Evolutionary conservation across 352 stramenopile genomes (phyloP).

Genomic region (Halophytophthora polymorphica): DNA sequence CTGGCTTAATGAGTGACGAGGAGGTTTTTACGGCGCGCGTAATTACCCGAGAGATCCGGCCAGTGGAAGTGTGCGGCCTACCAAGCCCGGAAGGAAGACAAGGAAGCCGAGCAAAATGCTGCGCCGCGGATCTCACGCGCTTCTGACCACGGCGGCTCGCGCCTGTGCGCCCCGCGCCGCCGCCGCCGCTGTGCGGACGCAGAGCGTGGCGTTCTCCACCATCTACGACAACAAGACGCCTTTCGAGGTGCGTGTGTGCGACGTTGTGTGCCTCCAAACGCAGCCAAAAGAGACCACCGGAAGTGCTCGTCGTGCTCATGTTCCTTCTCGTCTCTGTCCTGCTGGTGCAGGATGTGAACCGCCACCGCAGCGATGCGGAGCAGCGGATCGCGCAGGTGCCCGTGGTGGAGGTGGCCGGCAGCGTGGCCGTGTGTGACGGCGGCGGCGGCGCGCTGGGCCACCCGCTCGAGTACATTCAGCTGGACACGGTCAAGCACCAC

Average conservation of each 20-base stretch:
- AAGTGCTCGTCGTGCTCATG: background rate
- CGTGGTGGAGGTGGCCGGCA: conserved; percentile 90
- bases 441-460: conserved; percentile 95
- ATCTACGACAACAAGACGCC: conserved; percentile 71
- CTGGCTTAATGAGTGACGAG: too few species aligned
- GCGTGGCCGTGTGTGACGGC: conserved; percentile 94
- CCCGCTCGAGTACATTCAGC: conserved; percentile 94
- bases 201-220: conserved; percentile 49
- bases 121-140: conserved; percentile 39
- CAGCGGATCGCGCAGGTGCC: conserved; percentile 83
- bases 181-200: conserved; percentile 19
- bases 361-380: conserved; percentile 89
- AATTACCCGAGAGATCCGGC: too few species aligned
- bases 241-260: conserved; percentile 40
- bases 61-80: too few species aligned
- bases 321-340: background rate
- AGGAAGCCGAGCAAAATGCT: conserved; percentile 31
- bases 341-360: conserved; percentile 61
- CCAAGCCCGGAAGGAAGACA: conserved; percentile 5
- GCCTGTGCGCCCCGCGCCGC: conserved; percentile 17
- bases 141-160: conserved; percentile 24
- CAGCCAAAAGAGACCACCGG: too few species aligned
- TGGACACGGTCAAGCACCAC: conserved; percentile 82
- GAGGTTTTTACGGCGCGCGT: too few species aligned
- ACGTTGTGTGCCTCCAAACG: conserved; percentile 1